A percentile compares a stretch with the other conserved stretches of the same genome.
Evolutionary conservation across 1,284 basidiomycete species (phyloP).

Genomic region (Lentinula novae-zelandiae): DNA sequence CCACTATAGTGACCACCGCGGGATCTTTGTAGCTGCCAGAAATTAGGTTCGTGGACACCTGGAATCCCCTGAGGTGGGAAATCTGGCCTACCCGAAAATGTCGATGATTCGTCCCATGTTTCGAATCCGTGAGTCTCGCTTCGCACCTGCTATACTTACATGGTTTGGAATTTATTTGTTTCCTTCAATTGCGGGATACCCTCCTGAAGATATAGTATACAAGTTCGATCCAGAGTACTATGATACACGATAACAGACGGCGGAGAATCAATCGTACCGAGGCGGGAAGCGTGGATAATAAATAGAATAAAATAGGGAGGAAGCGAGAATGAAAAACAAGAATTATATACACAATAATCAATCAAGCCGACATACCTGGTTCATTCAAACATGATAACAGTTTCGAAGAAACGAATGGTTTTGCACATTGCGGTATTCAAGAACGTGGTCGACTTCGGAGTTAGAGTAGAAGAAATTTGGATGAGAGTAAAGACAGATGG

Average conservation of each 20-base stretch:
- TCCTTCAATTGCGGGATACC: background rate
- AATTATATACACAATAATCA: slow-evolving; percentile 1
- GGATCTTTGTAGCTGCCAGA: background rate
- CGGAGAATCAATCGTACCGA: background rate
- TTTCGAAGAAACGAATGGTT: background rate
- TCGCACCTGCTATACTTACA: background rate
- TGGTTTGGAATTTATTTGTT: background rate
- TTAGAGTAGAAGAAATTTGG: background rate
- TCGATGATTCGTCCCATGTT: slow-evolving; percentile 4
- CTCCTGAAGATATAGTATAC: slow-evolving; percentile 5
- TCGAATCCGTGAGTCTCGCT: background rate
- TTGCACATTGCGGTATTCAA: slow-evolving; percentile 1
- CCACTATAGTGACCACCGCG: background rate
- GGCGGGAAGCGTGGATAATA: background rate
- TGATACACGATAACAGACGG: background rate
- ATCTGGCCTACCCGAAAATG: background rate
- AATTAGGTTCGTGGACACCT: slow-evolving; percentile 5
- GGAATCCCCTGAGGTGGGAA: background rate
- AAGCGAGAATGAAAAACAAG: background rate
- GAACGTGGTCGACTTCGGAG: background rate
- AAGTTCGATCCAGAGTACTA: background rate
- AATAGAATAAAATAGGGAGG: slow-evolving; percentile 1
- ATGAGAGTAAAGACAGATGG: background rate
- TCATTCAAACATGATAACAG: background rate
- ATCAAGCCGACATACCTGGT: background rate